Percentiles rank a stretch among this genome's conserved stretches.
Conservation (phyloP, 139 green algal genomes). For the Closterium sp. region DNA sequence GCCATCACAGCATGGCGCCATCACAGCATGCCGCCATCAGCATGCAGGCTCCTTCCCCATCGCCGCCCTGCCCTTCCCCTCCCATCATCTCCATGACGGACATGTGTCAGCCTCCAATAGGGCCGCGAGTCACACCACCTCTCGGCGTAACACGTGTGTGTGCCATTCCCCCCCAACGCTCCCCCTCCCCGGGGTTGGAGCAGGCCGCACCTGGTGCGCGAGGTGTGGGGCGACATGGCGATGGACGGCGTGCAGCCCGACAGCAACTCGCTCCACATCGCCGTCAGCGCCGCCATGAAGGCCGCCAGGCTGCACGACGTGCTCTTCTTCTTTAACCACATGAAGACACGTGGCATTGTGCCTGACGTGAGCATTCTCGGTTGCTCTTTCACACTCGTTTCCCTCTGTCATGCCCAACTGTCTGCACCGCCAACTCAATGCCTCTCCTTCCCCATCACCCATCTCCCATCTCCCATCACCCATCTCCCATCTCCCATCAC, state of each 20-base stretch:
- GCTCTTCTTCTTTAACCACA: slow-evolving; percentile 48
- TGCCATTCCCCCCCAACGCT: too few relatives aligned
- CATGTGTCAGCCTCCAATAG: too few relatives aligned
- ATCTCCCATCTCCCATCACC: neutral
- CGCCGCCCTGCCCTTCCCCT: too few relatives aligned
- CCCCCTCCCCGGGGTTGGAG: too few relatives aligned
- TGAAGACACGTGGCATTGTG: slow-evolving; percentile 39
- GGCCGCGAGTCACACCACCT: too few relatives aligned
- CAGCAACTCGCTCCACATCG: slow-evolving; percentile 45
- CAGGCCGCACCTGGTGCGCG: slow-evolving; percentile 40
- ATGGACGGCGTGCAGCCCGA: slow-evolving; percentile 33
- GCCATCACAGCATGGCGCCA: too few relatives aligned
- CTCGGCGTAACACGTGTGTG: too few relatives aligned
- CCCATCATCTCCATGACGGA: neutral
- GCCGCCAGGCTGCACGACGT: slow-evolving; percentile 34
- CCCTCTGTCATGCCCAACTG: neutral
- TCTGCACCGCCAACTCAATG: neutral
- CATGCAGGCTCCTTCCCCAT: too few relatives aligned
- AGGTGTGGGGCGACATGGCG: slow-evolving; percentile 38
- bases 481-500: neutral
- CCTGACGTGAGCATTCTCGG: slow-evolving; percentile 13
- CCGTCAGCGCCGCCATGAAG: slow-evolving; percentile 32
- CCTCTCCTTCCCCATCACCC: neutral
- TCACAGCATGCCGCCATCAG: too few relatives aligned
- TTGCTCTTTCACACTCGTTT: too few relatives aligned